A percentile compares a stretch with the other conserved stretches of the same genome.
Evolutionary conservation across 73 alveolate species (phyloP).

Genomic region (Paramecium sexaurelia): DNA sequence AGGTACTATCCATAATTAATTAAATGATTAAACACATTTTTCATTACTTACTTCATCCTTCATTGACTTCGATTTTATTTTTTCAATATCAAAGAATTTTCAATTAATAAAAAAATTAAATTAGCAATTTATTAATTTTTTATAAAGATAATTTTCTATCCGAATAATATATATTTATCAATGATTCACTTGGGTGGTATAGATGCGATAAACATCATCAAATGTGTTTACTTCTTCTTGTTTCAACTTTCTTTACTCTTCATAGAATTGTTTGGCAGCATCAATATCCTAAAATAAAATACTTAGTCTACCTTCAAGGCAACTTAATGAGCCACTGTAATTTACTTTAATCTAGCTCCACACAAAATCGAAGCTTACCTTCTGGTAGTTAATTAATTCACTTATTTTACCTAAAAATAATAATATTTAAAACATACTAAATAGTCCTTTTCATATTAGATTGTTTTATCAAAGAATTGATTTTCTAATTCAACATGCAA

Average conservation of each 20-base stretch:
- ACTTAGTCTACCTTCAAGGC: background rate
- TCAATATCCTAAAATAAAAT: constrained; percentile 16
- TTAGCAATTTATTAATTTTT: background rate
- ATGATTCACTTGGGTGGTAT: constrained; percentile 2
- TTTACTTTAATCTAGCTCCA: constrained; percentile 9
- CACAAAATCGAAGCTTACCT: background rate
- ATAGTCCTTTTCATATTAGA: constrained; percentile 16
- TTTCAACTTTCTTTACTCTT: constrained; percentile 16
- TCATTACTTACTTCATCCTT: background rate
- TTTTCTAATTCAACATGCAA: constrained; percentile 50
- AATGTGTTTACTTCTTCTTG: constrained; percentile 38
- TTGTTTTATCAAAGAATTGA: constrained; percentile 25
- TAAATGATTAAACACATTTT: background rate
- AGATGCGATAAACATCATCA: constrained; percentile 54
- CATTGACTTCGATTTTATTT: background rate
- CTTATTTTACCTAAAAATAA: background rate
- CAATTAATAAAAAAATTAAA: background rate
- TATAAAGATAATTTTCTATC: background rate
- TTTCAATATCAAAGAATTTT: no score
- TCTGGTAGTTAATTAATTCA: background rate
- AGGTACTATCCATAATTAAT: constrained; percentile 12
- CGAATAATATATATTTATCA: background rate
- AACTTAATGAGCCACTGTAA: background rate
- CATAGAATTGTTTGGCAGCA: constrained; percentile 48
- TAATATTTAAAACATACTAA: background rate